Base-by-base conservation (phyloP, 768 basidiomycete genomes). In the Pilatotrama ljubarskyi region DNA sequence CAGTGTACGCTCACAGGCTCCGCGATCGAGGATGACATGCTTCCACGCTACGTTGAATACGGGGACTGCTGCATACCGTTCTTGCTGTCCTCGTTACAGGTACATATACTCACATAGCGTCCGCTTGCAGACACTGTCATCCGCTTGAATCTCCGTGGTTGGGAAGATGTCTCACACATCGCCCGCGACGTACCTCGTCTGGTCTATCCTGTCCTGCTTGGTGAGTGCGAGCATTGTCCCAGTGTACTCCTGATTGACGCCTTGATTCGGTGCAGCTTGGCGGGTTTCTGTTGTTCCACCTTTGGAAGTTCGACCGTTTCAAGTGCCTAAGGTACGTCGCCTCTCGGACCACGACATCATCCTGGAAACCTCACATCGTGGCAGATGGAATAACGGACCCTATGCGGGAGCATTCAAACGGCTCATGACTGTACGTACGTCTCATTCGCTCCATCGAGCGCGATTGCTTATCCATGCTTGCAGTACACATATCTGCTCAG, bases 261-360 rank as follows among this genome's bases (percentile, higher is more conserved):
- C 14, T 13, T 36, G 35, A 20, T 50, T 42, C 24, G 20, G 26
- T 22, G 20, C 51, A 91, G 89, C 73, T 89, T 6, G 82, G 79
- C 1, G 66, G 66, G 3, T 91, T 91, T 68, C 77, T 91, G 6
- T 15, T 91, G 2, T 87, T 82, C 69, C 90, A 92, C 67, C 72
- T 92, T 51, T 92, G 88, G 86, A 85, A 86, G 5, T 93, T 88
- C 68, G 91, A 93, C 70, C 79, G 81, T 58, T 93, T 93, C 77
- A 82, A 79, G 65, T 91, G 89, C 69, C 69, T 92, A 53, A 84
- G 68, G 88, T 88, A 59, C 63, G 81, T 68, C 8, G 4, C 8
- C 5, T 0, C 41, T 13, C 15, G 0, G 42, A 9, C 3, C 5
- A 10, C 38, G n/a, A 22, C 9, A 32, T n/a, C n/a, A 10, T 13